phyloP scores from a whole-genome alignment of 73 alveolate genomes.

The Paraurostyla sp. region DNA sequence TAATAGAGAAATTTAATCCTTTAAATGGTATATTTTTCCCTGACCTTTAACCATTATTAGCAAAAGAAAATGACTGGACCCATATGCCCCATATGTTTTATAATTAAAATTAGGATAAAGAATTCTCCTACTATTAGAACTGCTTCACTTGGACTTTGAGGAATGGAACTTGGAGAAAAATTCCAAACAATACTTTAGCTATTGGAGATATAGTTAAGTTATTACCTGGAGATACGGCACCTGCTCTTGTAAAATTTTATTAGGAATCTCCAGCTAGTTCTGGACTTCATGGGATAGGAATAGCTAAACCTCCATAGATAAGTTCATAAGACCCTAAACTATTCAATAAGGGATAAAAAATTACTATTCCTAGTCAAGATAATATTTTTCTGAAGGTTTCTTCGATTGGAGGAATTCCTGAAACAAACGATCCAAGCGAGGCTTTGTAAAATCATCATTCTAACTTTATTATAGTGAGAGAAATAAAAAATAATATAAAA shows the following conservation, averaged over 20 bases:
- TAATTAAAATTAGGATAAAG: slow-evolving; percentile 18
- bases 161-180: slow-evolving; percentile 30
- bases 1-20: slow-evolving; percentile 41
- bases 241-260: slow-evolving; percentile 44
- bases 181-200: slow-evolving; percentile 60
- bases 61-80: neutral
- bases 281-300: neutral
- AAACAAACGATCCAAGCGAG: slow-evolving; percentile 12
- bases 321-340: slow-evolving; percentile 1
- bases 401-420: neutral
- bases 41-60: neutral
- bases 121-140: slow-evolving; percentile 55
- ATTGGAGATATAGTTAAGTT: slow-evolving; percentile 60
- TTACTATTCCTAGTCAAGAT: slow-evolving; percentile 1
- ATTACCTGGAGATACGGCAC: slow-evolving; percentile 65
- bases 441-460: slow-evolving; percentile 7
- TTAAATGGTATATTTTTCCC: neutral
- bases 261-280: neutral
- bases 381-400: neutral
- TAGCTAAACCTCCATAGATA: slow-evolving; percentile 20
- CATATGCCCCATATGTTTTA: neutral
- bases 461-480: slow-evolving; percentile 5
- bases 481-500: slow-evolving; percentile 21
- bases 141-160: slow-evolving; percentile 69
- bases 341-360: slow-evolving; percentile 50